A percentile compares a stretch with the other conserved stretches of the same genome.
phyloP scores from a whole-genome alignment of 2,329 filamentous ascomycete genomes.

The Colletotrichum paranaense region DNA sequence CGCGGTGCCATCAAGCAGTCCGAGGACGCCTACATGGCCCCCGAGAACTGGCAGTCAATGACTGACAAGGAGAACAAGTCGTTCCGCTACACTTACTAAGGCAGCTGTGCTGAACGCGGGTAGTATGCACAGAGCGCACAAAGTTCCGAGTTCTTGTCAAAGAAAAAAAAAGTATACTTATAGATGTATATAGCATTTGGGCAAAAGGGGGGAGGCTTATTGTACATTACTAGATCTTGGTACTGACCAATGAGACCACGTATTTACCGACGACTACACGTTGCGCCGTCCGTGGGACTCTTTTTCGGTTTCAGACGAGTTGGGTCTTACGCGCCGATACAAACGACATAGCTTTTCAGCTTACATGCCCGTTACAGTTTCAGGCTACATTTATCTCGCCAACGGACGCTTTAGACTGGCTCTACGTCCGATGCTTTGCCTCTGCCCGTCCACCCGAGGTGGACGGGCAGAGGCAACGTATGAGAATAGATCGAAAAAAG shows the following conservation, averaged over 20 bases:
- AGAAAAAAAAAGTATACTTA: background rate
- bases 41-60: constrained; percentile 58
- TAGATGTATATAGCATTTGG: background rate
- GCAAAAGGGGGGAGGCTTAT: background rate
- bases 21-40: constrained; percentile 54
- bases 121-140: background rate
- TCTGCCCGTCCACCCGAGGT: background rate
- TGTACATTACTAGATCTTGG: constrained; percentile 1
- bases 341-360: background rate
- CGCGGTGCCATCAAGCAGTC: constrained; percentile 43
- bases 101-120: background rate
- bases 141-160: background rate
- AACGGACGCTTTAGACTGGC: background rate
- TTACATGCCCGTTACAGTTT: background rate
- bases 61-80: constrained; percentile 69
- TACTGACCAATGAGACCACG: constrained; percentile 6
- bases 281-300: background rate
- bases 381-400: background rate
- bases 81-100: constrained; percentile 63
- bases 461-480: background rate
- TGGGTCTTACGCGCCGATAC: background rate
- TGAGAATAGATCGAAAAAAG: background rate
- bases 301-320: constrained; percentile 2
- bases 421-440: background rate
- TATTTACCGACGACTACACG: background rate